Evolutionary conservation across 148 eudicot species (phyloP).

Genomic region (Rhododendron ovatum): DNA sequence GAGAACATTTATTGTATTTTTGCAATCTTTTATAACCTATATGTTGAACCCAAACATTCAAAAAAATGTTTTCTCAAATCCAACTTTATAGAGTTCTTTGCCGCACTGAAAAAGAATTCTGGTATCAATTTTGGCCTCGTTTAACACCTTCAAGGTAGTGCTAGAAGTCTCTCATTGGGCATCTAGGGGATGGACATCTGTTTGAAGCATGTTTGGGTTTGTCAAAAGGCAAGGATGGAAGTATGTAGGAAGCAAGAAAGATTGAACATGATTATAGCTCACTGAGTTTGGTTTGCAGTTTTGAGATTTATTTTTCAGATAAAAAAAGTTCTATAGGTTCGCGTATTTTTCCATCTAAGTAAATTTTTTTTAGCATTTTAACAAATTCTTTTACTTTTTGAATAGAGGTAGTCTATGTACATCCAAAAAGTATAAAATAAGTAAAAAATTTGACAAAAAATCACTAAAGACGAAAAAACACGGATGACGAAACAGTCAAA

Average conservation of each 20-base stretch:
- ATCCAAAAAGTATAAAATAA: too few relatives aligned
- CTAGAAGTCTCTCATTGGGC: neutral
- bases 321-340: too few relatives aligned
- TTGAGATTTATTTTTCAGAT: too few relatives aligned
- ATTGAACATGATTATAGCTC: neutral
- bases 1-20: neutral
- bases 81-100: neutral
- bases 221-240: neutral
- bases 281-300: too few relatives aligned
- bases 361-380: too few relatives aligned
- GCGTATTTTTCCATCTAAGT: too few relatives aligned
- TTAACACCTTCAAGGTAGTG: neutral
- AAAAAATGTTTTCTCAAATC: neutral
- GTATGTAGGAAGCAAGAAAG: neutral
- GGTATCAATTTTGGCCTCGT: neutral
- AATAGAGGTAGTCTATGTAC: too few relatives aligned
- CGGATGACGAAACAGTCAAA: too few relatives aligned
- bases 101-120: neutral
- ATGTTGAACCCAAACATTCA: neutral
- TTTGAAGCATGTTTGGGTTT: neutral
- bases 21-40: neutral
- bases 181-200: neutral
- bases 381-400: too few relatives aligned
- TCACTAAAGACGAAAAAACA: too few relatives aligned
- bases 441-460: too few relatives aligned